Conservation (phyloP, 305 asterid genomes). For the Fraxinus platypoda region DNA sequence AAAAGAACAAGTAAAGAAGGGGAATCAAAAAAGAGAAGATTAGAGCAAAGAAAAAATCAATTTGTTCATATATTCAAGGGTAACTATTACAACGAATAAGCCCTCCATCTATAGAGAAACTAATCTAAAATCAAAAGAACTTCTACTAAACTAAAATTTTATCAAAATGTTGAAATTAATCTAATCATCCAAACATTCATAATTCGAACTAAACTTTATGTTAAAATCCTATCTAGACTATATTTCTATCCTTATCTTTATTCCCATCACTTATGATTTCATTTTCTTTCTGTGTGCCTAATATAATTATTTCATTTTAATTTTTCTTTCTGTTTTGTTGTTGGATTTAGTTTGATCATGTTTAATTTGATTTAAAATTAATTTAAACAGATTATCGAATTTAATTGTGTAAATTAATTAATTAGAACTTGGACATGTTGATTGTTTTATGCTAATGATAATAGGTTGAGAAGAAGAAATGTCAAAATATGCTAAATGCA, state of each 20-base stretch:
- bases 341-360: neutral
- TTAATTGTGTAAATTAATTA: neutral
- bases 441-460: neutral
- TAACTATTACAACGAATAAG: neutral
- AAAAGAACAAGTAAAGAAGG: neutral
- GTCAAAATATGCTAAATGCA: conserved; percentile 10
- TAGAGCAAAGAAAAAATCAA: no score
- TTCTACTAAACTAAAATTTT: neutral
- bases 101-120: neutral
- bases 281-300: neutral
- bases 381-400: neutral
- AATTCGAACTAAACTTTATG: neutral
- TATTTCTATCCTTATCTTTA: neutral
- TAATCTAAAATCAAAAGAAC: neutral
- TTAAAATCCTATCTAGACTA: neutral
- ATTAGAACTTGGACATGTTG: neutral
- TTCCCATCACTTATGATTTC: neutral
- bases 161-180: neutral
- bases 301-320: neutral
- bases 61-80: neutral
- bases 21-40: neutral
- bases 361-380: neutral
- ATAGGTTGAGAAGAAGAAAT: neutral
- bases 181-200: no score
- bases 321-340: neutral